A percentile compares a stretch with the other conserved stretches of the same genome.
phyloP scores from a whole-genome alignment of 2,329 filamentous ascomycete species.

The Bisporella sp. region DNA sequence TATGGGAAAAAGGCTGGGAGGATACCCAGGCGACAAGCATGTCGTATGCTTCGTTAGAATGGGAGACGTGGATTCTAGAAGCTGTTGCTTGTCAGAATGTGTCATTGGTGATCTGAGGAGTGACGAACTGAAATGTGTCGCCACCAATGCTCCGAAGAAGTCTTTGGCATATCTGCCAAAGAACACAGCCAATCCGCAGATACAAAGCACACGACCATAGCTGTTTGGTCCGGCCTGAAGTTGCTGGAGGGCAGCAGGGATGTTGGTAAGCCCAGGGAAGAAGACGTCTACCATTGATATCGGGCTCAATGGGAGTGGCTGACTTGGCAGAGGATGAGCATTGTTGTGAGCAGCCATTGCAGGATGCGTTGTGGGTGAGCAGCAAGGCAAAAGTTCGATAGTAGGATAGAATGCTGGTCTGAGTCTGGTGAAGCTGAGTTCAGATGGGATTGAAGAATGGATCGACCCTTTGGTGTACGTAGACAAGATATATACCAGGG shows the following conservation, averaged over 20 bases:
- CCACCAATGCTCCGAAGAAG: not conserved
- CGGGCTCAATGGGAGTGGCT: not conserved
- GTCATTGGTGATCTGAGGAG: not conserved
- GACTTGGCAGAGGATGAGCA: not conserved
- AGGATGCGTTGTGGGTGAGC: not conserved
- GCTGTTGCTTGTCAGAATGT: constrained; percentile 1
- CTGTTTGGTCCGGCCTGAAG: not conserved
- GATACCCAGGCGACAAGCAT: constrained; percentile 5
- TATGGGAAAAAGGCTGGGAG: constrained; percentile 1
- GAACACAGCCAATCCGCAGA: constrained; percentile 1
- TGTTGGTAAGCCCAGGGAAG: constrained; percentile 1
- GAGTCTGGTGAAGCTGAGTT: not conserved
- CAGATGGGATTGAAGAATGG: too few relatives aligned
- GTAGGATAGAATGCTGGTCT: not conserved
- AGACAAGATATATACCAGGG: too few relatives aligned
- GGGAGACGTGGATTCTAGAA: not conserved
- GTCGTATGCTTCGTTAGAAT: constrained; percentile 2
- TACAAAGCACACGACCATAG: constrained; percentile 2
- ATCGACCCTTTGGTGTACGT: too few relatives aligned
- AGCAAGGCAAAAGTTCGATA: not conserved
- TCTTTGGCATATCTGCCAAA: constrained; percentile 1
- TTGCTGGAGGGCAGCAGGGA: constrained; percentile 1
- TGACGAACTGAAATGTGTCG: constrained; percentile 1
- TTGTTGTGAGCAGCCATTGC: not conserved
- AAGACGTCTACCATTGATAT: constrained; percentile 2